phyloP scores from a whole-genome alignment of 2,329 filamentous ascomycete genomes.

The Neofusicoccum cordaticola region DNA sequence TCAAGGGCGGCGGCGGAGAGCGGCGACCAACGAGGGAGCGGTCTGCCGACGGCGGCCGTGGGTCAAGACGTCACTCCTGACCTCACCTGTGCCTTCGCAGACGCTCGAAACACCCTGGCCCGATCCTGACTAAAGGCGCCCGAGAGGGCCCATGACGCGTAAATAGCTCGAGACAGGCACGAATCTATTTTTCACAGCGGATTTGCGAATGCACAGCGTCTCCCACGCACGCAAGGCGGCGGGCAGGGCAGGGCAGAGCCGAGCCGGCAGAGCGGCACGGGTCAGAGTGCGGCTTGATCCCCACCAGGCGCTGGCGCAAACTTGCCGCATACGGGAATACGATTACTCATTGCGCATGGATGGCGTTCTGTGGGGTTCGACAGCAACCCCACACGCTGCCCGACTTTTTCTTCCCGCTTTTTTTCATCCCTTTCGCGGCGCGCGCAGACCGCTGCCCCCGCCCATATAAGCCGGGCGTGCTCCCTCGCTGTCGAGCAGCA shows the following conservation, averaged over 20 bases:
- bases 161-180: background rate
- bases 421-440: slow-evolving; percentile 3
- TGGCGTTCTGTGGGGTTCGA: slow-evolving; percentile 10
- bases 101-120: background rate
- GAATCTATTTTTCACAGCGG: background rate
- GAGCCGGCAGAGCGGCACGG: slow-evolving; percentile 2
- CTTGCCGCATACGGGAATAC: slow-evolving; percentile 6
- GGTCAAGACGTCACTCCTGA: background rate
- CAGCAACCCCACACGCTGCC: background rate
- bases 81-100: background rate
- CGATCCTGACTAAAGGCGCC: background rate
- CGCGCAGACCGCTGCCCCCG: background rate
- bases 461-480: background rate
- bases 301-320: background rate
- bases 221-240: background rate
- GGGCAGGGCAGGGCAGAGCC: background rate
- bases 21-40: slow-evolving; percentile 11
- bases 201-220: background rate
- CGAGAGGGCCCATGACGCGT: too few species aligned
- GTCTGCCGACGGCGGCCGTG: slow-evolving; percentile 5
- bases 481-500: background rate
- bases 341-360: slow-evolving; percentile 8
- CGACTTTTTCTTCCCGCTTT: background rate
- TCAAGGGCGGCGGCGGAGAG: slow-evolving; percentile 6
- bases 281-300: background rate